phyloP scores from a whole-genome alignment of 2,329 filamentous ascomycete genomes.

The Knoxdaviesia capensis region DNA sequence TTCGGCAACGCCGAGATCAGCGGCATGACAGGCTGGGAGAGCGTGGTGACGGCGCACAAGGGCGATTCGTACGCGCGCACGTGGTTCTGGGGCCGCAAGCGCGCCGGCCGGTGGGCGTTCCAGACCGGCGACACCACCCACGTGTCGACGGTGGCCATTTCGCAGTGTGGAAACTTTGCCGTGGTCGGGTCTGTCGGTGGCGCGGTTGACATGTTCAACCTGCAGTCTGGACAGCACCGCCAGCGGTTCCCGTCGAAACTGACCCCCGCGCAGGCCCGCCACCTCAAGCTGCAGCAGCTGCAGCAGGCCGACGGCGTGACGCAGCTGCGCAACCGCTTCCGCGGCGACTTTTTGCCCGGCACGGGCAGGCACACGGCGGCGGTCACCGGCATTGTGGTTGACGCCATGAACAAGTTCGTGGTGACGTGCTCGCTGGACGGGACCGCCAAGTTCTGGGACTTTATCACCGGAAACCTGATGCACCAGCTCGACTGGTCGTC shows the following conservation, averaged over 20 bases:
- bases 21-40: constrained; percentile 85
- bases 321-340: constrained; percentile 27
- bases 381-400: constrained; percentile 72
- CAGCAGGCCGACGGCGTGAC: constrained; percentile 36
- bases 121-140: constrained; percentile 67
- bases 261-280: constrained; percentile 59
- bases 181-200: constrained; percentile 70
- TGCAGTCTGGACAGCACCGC: constrained; percentile 79
- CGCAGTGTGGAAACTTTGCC: constrained; percentile 83
- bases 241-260: constrained; percentile 70
- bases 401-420: constrained; percentile 70
- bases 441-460: constrained; percentile 95
- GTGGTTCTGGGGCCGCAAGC: constrained; percentile 96
- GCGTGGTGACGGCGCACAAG: constrained; percentile 80
- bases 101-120: constrained; percentile 83
- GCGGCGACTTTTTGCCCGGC: constrained; percentile 23
- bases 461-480: constrained; percentile 58
- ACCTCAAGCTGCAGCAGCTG: constrained; percentile 46
- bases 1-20: constrained; percentile 49
- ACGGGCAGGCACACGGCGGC: constrained; percentile 60
- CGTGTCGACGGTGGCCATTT: constrained; percentile 74
- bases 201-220: constrained; percentile 83
- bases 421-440: constrained; percentile 81
- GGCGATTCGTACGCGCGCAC: constrained; percentile 71
- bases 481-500: constrained; percentile 65